A percentile compares a stretch with the other conserved stretches of the same genome.
Evolutionary conservation across 1,139 yeast species (phyloP).

Genomic region (Lodderomyces parapsilosis): DNA sequence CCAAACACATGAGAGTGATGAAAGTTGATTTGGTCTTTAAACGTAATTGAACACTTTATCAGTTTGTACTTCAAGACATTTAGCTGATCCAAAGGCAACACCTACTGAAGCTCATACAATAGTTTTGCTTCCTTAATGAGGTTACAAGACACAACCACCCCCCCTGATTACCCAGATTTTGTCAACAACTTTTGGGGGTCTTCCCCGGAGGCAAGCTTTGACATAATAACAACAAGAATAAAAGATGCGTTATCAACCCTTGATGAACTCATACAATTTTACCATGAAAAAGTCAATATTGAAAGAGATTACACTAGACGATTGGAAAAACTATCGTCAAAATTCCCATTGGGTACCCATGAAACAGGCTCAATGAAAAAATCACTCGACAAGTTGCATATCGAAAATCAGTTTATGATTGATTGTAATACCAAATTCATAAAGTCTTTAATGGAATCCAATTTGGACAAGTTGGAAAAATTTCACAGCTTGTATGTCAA

Average conservation of each 20-base stretch:
- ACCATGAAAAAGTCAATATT: constrained; percentile 51
- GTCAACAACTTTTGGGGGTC: constrained; percentile 49
- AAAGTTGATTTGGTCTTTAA: not conserved
- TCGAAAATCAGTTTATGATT: constrained; percentile 47
- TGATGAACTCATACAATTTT: constrained; percentile 44
- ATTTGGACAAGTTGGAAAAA: constrained; percentile 32
- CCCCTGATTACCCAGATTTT: constrained; percentile 18
- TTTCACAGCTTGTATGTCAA: constrained; percentile 32
- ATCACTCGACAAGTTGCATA: constrained; percentile 57
- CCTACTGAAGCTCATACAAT: no score
- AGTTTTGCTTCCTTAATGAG: not conserved
- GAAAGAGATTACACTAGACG: constrained; percentile 72
- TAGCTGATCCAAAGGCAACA: no score
- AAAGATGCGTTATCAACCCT: constrained; percentile 36
- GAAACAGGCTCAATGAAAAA: constrained; percentile 62
- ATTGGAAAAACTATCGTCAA: constrained; percentile 49
- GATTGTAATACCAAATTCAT: constrained; percentile 32
- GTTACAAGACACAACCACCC: not conserved
- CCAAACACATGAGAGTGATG: not conserved
- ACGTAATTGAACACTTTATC: no score
- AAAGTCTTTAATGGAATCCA: constrained; percentile 29
- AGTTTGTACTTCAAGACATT: no score
- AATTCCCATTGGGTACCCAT: constrained; percentile 48
- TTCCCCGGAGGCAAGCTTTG: constrained; percentile 33
- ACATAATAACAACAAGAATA: constrained; percentile 29